These are phyloP conservation scores for Microbotryum scabiosae DNA, from an alignment of 1,284 basidiomycete species.

Conservation along the genomic window DNA sequence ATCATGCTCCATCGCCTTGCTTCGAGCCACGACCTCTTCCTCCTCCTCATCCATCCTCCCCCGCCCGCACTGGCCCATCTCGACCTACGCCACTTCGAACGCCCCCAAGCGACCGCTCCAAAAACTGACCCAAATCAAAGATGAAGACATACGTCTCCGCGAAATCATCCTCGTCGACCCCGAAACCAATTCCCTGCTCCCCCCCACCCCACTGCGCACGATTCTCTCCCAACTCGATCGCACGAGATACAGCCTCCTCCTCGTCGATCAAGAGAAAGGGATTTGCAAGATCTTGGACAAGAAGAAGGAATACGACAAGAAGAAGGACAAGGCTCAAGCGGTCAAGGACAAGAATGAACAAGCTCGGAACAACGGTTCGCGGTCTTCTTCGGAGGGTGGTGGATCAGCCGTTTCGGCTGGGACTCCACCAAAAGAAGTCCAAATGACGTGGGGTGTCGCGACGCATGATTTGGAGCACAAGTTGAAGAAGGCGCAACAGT, in stretches of 20 bases:
- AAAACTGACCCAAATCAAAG: slow-evolving; percentile 6
- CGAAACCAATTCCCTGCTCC: slow-evolving; percentile 9
- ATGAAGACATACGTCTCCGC: slow-evolving; percentile 23
- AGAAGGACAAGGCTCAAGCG: slow-evolving; percentile 34
- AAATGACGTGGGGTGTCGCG: slow-evolving; percentile 60
- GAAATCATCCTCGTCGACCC: slow-evolving; percentile 26
- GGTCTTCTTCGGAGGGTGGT: no score
- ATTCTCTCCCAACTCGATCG: slow-evolving; percentile 25
- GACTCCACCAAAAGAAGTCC: slow-evolving; percentile 54
- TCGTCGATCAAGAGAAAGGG: slow-evolving; percentile 30
- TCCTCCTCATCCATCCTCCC: not conserved
- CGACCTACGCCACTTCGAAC: not conserved
- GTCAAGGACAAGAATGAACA: slow-evolving; percentile 23
- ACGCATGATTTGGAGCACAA: slow-evolving; percentile 59
- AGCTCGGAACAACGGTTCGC: slow-evolving; percentile 8
- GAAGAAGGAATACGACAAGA: slow-evolving; percentile 37
- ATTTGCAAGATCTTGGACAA: slow-evolving; percentile 42
- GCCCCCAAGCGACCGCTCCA: not conserved
- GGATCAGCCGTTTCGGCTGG: not conserved
- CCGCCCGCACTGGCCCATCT: not conserved
- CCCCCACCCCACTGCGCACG: slow-evolving; percentile 14
- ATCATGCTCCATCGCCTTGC: not conserved
- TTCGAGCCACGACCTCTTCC: not conserved
- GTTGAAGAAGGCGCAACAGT: slow-evolving; percentile 52
- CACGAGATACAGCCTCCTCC: slow-evolving; percentile 15